phyloP scores from a whole-genome alignment of 192 early-diverging fungal species.

The Rhizophagus clarus region DNA sequence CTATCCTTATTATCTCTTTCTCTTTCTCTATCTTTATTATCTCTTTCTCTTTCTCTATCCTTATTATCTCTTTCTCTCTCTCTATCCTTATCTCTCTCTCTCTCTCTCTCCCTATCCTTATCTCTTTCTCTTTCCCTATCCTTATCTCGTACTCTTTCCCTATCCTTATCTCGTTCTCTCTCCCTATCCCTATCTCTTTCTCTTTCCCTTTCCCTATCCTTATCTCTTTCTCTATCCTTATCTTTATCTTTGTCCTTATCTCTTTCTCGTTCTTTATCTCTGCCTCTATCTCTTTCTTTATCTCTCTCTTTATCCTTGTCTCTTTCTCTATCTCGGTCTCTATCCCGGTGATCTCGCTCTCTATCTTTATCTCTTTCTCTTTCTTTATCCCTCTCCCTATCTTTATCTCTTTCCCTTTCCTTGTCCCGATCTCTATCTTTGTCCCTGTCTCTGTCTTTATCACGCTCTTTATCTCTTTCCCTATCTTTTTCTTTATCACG shows the following conservation, averaged over 20 bases:
- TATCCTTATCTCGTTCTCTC: constrained; percentile 1
- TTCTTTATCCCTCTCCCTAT: constrained; percentile 40
- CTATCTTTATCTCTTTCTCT: constrained; percentile 4
- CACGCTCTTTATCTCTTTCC: not conserved
- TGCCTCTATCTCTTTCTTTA: constrained; percentile 31
- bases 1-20: constrained; percentile 39
- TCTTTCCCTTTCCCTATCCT: not conserved
- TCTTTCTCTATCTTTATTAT: constrained; percentile 4
- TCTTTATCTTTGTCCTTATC: constrained; percentile 20
- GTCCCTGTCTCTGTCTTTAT: constrained; percentile 16
- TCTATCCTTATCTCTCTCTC: not conserved
- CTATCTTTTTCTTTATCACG: not conserved
- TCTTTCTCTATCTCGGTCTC: constrained; percentile 38
- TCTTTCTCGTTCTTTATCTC: constrained; percentile 22
- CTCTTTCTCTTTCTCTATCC: constrained; percentile 22
- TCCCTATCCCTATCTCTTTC: constrained; percentile 15
- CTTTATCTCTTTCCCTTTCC: constrained; percentile 28
- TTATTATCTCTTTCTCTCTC: not conserved
- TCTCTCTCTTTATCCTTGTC: constrained; percentile 49
- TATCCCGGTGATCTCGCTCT: constrained; percentile 4
- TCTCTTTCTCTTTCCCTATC: not conserved
- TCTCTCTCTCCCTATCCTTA: not conserved
- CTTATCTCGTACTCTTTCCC: not conserved
- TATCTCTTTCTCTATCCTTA: not conserved
- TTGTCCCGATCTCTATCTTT: constrained; percentile 17